A percentile compares a stretch with the other conserved stretches of the same genome.
phyloP scores from a whole-genome alignment of 169 alveolate species.

The Amoebophrya sp. region DNA sequence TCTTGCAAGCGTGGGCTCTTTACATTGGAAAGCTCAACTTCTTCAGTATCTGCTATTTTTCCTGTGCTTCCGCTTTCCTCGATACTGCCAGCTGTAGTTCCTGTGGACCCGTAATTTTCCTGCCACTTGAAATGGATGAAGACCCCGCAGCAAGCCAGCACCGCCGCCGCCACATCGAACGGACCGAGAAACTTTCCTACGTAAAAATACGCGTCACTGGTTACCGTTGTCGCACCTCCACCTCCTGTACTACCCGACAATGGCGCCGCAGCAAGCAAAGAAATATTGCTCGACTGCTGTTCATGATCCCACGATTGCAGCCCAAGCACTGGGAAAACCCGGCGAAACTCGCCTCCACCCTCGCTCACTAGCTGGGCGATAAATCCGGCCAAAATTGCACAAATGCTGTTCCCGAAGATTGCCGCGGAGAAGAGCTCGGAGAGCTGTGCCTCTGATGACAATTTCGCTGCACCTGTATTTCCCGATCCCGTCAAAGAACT shows the following conservation, averaged over 20 bases:
- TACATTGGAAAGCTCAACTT: too few relatives aligned
- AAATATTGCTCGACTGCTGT: too few relatives aligned
- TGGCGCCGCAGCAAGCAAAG: too few relatives aligned
- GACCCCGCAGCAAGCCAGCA: neutral
- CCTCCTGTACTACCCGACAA: too few relatives aligned
- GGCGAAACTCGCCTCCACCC: neutral
- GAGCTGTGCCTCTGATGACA: too few relatives aligned
- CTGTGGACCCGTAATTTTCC: neutral
- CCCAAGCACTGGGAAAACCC: too few relatives aligned
- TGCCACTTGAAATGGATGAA: neutral
- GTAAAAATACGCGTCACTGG: neutral
- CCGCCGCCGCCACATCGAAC: neutral
- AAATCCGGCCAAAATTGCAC: neutral
- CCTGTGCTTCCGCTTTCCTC: too few relatives aligned
- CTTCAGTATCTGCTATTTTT: too few relatives aligned
- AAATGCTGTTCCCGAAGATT: neutral
- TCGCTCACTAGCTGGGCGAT: neutral
- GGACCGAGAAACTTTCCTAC: neutral
- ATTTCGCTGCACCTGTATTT: neutral
- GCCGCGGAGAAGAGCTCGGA: neutral
- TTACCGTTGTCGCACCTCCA: neutral
- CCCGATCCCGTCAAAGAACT: neutral
- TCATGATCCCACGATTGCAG: too few relatives aligned
- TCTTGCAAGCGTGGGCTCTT: too few relatives aligned
- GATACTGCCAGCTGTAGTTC: too few relatives aligned